Percentiles rank a stretch among this genome's conserved stretches.
These are phyloP conservation scores for Ophiostoma ulmi DNA, from an alignment of 2,329 filamentous ascomycete species.

Conservation along the genomic window DNA sequence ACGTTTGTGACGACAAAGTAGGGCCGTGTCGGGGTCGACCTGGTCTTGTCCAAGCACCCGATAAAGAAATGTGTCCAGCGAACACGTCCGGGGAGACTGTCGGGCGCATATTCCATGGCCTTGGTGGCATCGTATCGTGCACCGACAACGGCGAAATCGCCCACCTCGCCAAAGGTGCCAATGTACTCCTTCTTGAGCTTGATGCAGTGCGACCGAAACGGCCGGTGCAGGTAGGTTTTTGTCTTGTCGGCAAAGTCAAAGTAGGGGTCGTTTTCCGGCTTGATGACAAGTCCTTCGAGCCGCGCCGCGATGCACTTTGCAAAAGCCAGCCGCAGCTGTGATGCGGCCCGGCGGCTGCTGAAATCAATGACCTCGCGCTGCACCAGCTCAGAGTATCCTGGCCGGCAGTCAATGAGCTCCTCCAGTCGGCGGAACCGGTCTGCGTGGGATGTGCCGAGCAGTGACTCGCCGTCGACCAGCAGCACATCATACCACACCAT, in stretches of 20 bases:
- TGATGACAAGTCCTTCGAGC: slow-evolving; percentile 76
- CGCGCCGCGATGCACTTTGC: slow-evolving; percentile 59
- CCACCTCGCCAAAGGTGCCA: slow-evolving; percentile 69
- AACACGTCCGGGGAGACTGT: slow-evolving; percentile 43
- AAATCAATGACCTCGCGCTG: slow-evolving; percentile 66
- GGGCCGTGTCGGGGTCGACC: slow-evolving; percentile 38
- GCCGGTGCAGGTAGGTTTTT: neutral
- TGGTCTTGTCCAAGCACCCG: slow-evolving; percentile 59
- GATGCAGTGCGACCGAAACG: slow-evolving; percentile 49
- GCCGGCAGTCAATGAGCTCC: slow-evolving; percentile 45
- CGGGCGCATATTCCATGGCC: slow-evolving; percentile 46
- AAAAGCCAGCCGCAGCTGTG: slow-evolving; percentile 58
- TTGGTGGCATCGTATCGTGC: slow-evolving; percentile 63
- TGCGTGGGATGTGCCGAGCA: slow-evolving; percentile 50
- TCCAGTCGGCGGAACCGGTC: slow-evolving; percentile 58
- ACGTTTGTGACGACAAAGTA: slow-evolving; percentile 62
- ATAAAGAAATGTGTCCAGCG: slow-evolving; percentile 78
- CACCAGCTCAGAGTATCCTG: slow-evolving; percentile 62
- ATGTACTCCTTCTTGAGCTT: slow-evolving; percentile 90
- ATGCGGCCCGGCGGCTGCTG: slow-evolving; percentile 44
- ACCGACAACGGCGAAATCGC: slow-evolving; percentile 76
- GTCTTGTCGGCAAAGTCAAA: slow-evolving; percentile 47
- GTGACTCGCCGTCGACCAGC: slow-evolving; percentile 49
- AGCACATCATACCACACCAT: slow-evolving; percentile 57
- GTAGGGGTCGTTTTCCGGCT: slow-evolving; percentile 72